These are phyloP conservation scores for Xanthoconium separans DNA, from an alignment of 1,284 basidiomycete species.

Conservation along the genomic window DNA sequence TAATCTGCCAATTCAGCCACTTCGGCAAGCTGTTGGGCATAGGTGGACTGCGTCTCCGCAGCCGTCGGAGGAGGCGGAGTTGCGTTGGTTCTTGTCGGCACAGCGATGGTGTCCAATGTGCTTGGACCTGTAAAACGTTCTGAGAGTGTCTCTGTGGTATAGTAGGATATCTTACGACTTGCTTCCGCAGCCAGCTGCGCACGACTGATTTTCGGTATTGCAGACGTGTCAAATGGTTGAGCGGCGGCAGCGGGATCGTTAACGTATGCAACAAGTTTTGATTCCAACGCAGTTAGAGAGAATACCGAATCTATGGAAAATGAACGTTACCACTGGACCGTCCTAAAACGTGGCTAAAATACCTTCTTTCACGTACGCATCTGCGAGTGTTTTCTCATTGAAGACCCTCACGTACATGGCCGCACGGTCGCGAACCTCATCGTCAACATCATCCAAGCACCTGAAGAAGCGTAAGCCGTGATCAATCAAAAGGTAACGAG, in stretches of 20 bases:
- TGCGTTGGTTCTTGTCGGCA: constrained; percentile 62
- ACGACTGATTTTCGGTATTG: constrained; percentile 89
- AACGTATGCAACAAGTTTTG: constrained; percentile 87
- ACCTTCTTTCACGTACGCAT: constrained; percentile 92
- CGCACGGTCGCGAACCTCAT: constrained; percentile 98
- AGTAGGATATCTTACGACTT: constrained; percentile 52
- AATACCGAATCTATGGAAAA: constrained; percentile 78
- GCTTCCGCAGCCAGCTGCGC: constrained; percentile 85
- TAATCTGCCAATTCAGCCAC: constrained; percentile 88
- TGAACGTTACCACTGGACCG: background rate
- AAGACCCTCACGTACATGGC: constrained; percentile 91
- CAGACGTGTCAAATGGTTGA: constrained; percentile 76
- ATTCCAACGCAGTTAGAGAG: constrained; percentile 83
- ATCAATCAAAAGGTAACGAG: constrained; percentile 2
- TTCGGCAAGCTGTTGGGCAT: constrained; percentile 81
- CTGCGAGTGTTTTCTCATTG: constrained; percentile 77
- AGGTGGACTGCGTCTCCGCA: constrained; percentile 83
- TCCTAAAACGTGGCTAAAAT: constrained; percentile 3
- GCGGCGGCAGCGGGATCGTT: constrained; percentile 71
- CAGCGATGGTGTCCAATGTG: constrained; percentile 77
- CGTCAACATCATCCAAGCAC: constrained; percentile 97
- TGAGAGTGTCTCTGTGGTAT: constrained; percentile 3
- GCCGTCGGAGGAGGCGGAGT: constrained; percentile 70
- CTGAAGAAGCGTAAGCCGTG: constrained; percentile 41
- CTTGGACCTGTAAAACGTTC: constrained; percentile 60